A percentile compares a stretch with the other conserved stretches of the same genome.
phyloP scores from a whole-genome alignment of 169 alveolate genomes.

The Fabrea salina region DNA sequence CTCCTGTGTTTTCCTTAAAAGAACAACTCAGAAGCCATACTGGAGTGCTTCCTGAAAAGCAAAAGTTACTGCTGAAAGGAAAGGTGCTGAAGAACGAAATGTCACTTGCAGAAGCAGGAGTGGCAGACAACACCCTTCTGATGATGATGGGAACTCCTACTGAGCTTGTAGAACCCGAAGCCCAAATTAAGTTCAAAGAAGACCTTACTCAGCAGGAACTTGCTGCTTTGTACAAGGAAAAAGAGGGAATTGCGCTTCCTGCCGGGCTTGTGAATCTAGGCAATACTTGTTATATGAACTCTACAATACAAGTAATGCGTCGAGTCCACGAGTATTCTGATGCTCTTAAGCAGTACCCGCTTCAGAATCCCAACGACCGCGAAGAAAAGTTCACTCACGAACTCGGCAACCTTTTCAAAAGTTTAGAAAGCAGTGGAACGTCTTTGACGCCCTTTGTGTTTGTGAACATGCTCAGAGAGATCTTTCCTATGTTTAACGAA shows the following conservation, averaged over 20 bases:
- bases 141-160: slow-evolving; percentile 64
- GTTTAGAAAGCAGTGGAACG: slow-evolving; percentile 45
- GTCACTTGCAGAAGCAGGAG: slow-evolving; percentile 33
- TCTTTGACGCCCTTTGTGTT: slow-evolving; percentile 51
- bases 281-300: slow-evolving; percentile 78
- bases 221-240: slow-evolving; percentile 62
- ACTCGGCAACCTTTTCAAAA: slow-evolving; percentile 32
- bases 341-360: slow-evolving; percentile 39
- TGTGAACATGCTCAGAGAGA: slow-evolving; percentile 37
- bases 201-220: slow-evolving; percentile 70
- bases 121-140: slow-evolving; percentile 37
- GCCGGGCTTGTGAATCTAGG: slow-evolving; percentile 76
- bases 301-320: slow-evolving; percentile 62
- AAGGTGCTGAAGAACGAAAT: slow-evolving; percentile 38
- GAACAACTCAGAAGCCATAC: slow-evolving; percentile 39
- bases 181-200: slow-evolving; percentile 56
- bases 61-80: slow-evolving; percentile 50
- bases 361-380: background rate
- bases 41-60: slow-evolving; percentile 50
- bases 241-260: slow-evolving; percentile 58
- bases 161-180: slow-evolving; percentile 40
- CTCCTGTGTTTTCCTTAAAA: slow-evolving; percentile 5
- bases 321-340: slow-evolving; percentile 58
- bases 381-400: slow-evolving; percentile 14
- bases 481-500: slow-evolving; percentile 44